Conservation (phyloP, 208 protist genomes). For the Trypanosoma cruzi region DNA sequence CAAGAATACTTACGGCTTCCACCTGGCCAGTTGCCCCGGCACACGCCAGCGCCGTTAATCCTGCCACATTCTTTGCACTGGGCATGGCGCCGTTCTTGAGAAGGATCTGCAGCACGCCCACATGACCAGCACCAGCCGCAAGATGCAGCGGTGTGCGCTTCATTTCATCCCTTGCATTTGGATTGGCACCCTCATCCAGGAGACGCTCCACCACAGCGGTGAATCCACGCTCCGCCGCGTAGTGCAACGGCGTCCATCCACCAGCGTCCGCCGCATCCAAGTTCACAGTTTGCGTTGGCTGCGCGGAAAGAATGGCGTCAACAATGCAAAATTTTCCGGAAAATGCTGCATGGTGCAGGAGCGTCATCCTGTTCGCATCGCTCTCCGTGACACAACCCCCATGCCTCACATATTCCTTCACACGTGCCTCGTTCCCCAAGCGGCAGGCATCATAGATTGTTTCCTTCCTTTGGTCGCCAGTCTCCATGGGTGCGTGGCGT, state of each 20-base stretch:
- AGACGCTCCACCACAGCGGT: slow-evolving; percentile 37
- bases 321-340: slow-evolving; percentile 49
- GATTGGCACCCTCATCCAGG: slow-evolving; percentile 69
- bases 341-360: slow-evolving; percentile 86
- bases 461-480: slow-evolving; percentile 7
- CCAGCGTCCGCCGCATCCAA: slow-evolving; percentile 68
- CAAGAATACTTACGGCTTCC: slow-evolving; percentile 39
- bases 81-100: slow-evolving; percentile 48
- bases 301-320: slow-evolving; percentile 36
- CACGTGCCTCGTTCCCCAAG: slow-evolving; percentile 44
- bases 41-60: slow-evolving; percentile 59
- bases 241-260: slow-evolving; percentile 91
- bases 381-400: slow-evolving; percentile 78
- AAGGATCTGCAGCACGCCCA: slow-evolving; percentile 39
- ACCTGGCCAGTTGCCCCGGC: slow-evolving; percentile 41
- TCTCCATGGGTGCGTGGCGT: slow-evolving; percentile 2
- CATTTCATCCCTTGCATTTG: slow-evolving; percentile 59
- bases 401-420: slow-evolving; percentile 59
- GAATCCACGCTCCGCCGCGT: slow-evolving; percentile 79
- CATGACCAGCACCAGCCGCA: slow-evolving; percentile 52
- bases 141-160: slow-evolving; percentile 84
- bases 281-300: slow-evolving; percentile 40
- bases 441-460: slow-evolving; percentile 86
- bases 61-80: slow-evolving; percentile 60
- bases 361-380: slow-evolving; percentile 76